These are phyloP conservation scores for Coniochaeta sp. DNA, from an alignment of 2,329 filamentous ascomycete species.

Conservation along the genomic window DNA sequence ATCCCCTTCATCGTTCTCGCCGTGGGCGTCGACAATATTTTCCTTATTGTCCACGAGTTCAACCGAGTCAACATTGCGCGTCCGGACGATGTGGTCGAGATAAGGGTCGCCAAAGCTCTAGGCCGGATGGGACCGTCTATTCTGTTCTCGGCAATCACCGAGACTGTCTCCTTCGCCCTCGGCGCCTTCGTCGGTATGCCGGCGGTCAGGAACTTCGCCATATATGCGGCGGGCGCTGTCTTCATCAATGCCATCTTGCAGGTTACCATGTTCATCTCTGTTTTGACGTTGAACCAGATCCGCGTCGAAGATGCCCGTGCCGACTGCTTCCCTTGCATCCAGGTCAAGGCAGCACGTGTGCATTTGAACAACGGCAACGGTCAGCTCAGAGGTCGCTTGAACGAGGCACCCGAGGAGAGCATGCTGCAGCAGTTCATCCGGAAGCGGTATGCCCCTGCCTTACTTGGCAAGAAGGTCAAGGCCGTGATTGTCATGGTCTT, in stretches of 20 bases:
- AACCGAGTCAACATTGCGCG: slow-evolving; percentile 90
- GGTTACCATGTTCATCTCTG: slow-evolving; percentile 93
- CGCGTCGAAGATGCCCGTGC: slow-evolving; percentile 82
- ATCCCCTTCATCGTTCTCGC: slow-evolving; percentile 96
- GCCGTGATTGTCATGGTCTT: slow-evolving; percentile 71
- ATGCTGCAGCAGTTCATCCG: slow-evolving; percentile 81
- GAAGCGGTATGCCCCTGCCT: slow-evolving; percentile 74
- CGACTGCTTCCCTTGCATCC: slow-evolving; percentile 87
- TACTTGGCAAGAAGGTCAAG: slow-evolving; percentile 78
- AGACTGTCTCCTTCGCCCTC: slow-evolving; percentile 87
- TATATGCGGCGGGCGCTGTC: slow-evolving; percentile 92
- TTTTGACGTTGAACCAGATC: slow-evolving; percentile 84
- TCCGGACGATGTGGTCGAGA: slow-evolving; percentile 79
- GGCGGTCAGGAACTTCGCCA: slow-evolving; percentile 92
- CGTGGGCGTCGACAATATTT: slow-evolving; percentile 98
- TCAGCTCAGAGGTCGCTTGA: slow-evolving; percentile 42
- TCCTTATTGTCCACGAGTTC: slow-evolving; percentile 96
- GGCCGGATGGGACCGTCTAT: slow-evolving; percentile 97
- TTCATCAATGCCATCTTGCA: slow-evolving; percentile 96
- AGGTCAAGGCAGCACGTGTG: slow-evolving; percentile 65
- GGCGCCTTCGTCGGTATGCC: slow-evolving; percentile 97
- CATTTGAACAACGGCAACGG: slow-evolving; percentile 58
- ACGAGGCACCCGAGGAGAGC: slow-evolving; percentile 78
- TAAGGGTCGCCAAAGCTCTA: slow-evolving; percentile 79
- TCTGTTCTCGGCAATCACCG: slow-evolving; percentile 86